phyloP scores from a whole-genome alignment of 2,329 filamentous ascomycete genomes.

The Colletotrichum orchidophilum region DNA sequence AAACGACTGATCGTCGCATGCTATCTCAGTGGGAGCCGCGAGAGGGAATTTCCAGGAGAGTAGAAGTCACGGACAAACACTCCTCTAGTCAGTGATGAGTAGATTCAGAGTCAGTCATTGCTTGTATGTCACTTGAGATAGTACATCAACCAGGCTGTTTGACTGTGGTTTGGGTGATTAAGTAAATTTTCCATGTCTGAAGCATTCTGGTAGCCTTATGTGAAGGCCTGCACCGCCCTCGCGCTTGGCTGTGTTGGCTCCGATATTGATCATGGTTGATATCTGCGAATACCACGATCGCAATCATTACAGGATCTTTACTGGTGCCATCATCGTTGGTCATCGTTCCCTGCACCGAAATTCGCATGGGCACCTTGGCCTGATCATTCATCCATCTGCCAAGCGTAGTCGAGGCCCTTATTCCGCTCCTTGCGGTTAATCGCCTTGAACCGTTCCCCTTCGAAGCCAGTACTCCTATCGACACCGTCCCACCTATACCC shows the following conservation, averaged over 20 bases:
- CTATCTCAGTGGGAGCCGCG: too few species aligned
- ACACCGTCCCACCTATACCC: slow-evolving; percentile 98
- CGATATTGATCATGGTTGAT: neutral
- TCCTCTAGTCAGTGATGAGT: too few species aligned
- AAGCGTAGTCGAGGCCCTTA: slow-evolving; percentile 86
- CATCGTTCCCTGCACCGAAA: neutral
- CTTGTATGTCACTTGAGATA: too few species aligned
- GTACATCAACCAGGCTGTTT: too few species aligned
- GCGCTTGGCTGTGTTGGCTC: too few species aligned
- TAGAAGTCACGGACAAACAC: too few species aligned
- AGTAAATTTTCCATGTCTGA: neutral
- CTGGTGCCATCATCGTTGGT: neutral
- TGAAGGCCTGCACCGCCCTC: neutral
- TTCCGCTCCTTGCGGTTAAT: slow-evolving; percentile 81
- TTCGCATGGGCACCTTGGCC: neutral
- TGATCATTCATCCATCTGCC: slow-evolving; percentile 91
- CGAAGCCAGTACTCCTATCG: slow-evolving; percentile 92
- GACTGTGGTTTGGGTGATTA: neutral
- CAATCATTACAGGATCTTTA: neutral
- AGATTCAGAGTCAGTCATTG: too few species aligned
- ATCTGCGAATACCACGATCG: neutral
- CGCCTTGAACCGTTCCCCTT: slow-evolving; percentile 90
- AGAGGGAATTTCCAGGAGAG: too few species aligned
- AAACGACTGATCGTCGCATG: too few species aligned
- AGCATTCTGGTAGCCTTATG: neutral